Conservation (phyloP, 2,329 filamentous ascomycete species). For the Zasmidium angulare region DNA sequence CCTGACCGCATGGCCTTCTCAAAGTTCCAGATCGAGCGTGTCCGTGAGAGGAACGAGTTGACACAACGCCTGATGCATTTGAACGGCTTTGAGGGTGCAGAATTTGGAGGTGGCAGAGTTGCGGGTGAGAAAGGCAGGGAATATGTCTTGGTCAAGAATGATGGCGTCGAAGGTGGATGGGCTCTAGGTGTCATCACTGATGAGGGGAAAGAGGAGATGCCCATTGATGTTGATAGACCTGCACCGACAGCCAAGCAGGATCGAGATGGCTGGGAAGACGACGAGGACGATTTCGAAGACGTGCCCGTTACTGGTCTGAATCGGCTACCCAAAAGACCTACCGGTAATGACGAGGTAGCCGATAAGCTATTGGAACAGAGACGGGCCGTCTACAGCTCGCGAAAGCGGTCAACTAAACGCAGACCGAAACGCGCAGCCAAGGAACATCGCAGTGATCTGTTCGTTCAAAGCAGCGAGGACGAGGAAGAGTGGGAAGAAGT, state of each 20-base stretch:
- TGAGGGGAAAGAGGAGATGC: slow-evolving; percentile 76
- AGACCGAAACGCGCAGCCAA: slow-evolving; percentile 20
- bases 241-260: slow-evolving; percentile 50
- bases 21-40: slow-evolving; percentile 91
- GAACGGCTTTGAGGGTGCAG: slow-evolving; percentile 74
- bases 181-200: slow-evolving; percentile 91
- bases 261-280: slow-evolving; percentile 52
- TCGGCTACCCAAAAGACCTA: slow-evolving; percentile 66
- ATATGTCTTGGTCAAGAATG: slow-evolving; percentile 95
- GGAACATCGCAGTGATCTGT: slow-evolving; percentile 54
- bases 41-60: slow-evolving; percentile 86
- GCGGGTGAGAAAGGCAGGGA: slow-evolving; percentile 86
- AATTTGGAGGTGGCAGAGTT: slow-evolving; percentile 67
- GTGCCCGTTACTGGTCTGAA: slow-evolving; percentile 90
- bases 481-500: slow-evolving; percentile 43
- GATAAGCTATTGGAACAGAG: slow-evolving; percentile 44
- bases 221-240: slow-evolving; percentile 83
- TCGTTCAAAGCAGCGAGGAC: slow-evolving; percentile 49
- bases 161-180: slow-evolving; percentile 93
- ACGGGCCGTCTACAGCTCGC: slow-evolving; percentile 49
- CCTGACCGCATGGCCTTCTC: slow-evolving; percentile 97
- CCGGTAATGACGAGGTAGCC: slow-evolving; percentile 24
- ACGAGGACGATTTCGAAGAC: slow-evolving; percentile 81
- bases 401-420: slow-evolving; percentile 30
- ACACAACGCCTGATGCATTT: slow-evolving; percentile 94